Evolutionary conservation across 352 stramenopile species (phyloP), one percentile per base, ranked within the genome.

Genomic region (Phytopythium cucurbitacearum): DNA sequence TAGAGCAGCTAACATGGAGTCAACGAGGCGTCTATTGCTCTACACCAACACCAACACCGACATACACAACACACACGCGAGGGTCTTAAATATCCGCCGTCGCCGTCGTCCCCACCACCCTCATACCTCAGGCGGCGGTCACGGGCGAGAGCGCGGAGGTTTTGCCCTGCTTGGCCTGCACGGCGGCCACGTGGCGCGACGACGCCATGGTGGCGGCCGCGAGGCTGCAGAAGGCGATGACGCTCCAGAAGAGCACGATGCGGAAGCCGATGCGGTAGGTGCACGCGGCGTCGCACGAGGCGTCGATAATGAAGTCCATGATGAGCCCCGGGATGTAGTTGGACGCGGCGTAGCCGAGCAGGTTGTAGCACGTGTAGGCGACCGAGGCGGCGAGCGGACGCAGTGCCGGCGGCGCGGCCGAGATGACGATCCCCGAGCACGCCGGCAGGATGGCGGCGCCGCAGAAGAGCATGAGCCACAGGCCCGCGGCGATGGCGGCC

Each of bases 401-500:
- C 48, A 91, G 60, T 4, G 65, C 74, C 13, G 65, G 66, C 13
- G 83, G 83, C 13, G 81, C 71, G 33, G 75, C 80, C 39, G 76
- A 86, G 43, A 93, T 93, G 37, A 93, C 79, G 43, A 93, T 93
- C n/a, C 83, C 83, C 36, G 83, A 91, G 63, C 80, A 93, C 12
- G 83, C 78, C 4, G 83, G 80, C 32, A 93, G 64, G 42, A 91
- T 74, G 28, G 62, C 70, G 34, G 74, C 83, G 15, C 83, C 83
- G 45, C 73, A 91, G 64, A 93, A 93, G n/a, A 93, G 65, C 81
- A 93, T 91, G 49, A 82, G 52, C 83, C 83, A 93, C 5, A 93
- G 73, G 49, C 88, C 85, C 28, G 80, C 21, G 21, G 81, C 81
- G 56, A 93, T 91, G 45, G 64, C 66, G 39, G 74, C 60, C 13